Conservation (phyloP, 129 eudicot species). For the Helichrysum umbraculigerum region DNA sequence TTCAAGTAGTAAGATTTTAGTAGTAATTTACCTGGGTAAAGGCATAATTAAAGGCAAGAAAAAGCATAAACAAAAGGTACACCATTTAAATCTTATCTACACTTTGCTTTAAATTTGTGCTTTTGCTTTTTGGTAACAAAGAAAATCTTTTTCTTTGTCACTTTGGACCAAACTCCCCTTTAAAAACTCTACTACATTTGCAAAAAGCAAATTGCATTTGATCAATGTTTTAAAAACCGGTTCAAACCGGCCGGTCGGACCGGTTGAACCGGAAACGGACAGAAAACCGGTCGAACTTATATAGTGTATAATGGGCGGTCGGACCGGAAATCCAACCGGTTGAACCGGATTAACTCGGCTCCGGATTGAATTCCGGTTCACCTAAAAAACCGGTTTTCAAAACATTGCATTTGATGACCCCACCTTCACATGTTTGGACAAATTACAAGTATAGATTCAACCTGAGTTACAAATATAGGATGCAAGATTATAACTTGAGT, state of each 20-base stretch:
- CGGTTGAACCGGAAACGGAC: too few relatives aligned
- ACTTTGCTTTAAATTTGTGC: constrained; percentile 32
- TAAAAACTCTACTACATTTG: constrained; percentile 31
- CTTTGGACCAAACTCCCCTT: constrained; percentile 51
- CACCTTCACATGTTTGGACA: constrained; percentile 36
- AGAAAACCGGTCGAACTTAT: too few relatives aligned
- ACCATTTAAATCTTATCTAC: constrained; percentile 34
- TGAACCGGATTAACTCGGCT: too few relatives aligned
- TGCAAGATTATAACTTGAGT: too few relatives aligned
- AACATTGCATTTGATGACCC: constrained; percentile 31
- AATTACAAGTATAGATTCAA: too few relatives aligned
- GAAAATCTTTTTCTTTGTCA: constrained; percentile 42
- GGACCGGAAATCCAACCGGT: too few relatives aligned
- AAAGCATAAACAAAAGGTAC: constrained; percentile 32
- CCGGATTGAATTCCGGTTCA: too few relatives aligned
- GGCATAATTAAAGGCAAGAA: constrained; percentile 37
- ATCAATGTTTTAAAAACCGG: too few relatives aligned
- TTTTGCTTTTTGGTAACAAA: constrained; percentile 43
- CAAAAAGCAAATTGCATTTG: constrained; percentile 33
- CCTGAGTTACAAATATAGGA: too few relatives aligned
- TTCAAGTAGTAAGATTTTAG: neutral
- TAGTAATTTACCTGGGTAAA: neutral
- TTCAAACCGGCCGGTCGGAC: too few relatives aligned
- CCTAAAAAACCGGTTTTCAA: too few relatives aligned
- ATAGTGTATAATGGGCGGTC: too few relatives aligned